phyloP scores from a whole-genome alignment of 805 yeast species.

The Wickerhamiella alocasiicola region DNA sequence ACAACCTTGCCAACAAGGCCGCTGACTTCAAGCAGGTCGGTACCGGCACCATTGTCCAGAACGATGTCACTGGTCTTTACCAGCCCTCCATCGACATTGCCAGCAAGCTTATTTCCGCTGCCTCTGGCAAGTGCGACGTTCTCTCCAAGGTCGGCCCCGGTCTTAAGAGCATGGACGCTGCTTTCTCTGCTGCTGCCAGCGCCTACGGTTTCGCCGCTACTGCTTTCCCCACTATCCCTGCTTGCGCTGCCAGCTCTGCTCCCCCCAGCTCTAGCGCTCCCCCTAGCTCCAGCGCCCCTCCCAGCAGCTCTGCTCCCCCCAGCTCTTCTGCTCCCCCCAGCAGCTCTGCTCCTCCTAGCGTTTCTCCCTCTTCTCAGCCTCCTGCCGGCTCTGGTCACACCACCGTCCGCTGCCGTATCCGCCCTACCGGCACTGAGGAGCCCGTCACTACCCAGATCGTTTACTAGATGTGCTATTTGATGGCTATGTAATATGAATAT shows the following conservation, averaged over 20 bases:
- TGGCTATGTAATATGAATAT: too few species aligned
- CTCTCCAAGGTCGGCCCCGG: constrained; percentile 1
- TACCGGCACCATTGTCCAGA: constrained; percentile 16
- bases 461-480: too few species aligned
- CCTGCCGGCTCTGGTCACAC: not conserved
- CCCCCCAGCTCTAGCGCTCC: not conserved
- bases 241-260: not conserved
- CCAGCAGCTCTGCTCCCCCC: not conserved
- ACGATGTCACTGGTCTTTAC: constrained; percentile 14
- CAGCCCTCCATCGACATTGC: constrained; percentile 14
- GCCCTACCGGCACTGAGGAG: not conserved
- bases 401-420: not conserved
- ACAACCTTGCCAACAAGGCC: constrained; percentile 19
- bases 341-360: not conserved
- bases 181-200: not conserved
- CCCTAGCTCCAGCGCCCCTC: not conserved
- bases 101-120: constrained; percentile 10
- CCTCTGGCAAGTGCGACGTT: constrained; percentile 9
- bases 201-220: not conserved
- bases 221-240: not conserved
- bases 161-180: not conserved
- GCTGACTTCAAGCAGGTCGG: constrained; percentile 20
- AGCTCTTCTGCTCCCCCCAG: not conserved
- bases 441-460: not conserved
- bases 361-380: not conserved